phyloP scores from a whole-genome alignment of 306 rosid species.

The Castanea mollissima region DNA sequence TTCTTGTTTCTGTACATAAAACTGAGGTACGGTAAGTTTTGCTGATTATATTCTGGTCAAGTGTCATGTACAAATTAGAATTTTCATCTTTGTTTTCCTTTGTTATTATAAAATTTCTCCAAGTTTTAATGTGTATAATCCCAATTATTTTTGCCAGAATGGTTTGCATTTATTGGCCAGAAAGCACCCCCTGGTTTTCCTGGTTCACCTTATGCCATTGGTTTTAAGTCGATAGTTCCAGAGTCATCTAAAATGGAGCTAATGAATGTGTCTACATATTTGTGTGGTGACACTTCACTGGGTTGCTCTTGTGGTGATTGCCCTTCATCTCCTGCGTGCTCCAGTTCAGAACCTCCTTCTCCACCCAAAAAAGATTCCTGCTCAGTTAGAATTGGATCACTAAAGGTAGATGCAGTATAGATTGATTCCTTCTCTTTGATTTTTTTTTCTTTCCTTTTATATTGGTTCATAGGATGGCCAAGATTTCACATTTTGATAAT shows the following conservation, averaged over 20 bases:
- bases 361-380: conserved; percentile 66
- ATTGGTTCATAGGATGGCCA: background rate
- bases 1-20: conserved; percentile 3
- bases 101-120: conserved; percentile 4
- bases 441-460: conserved; percentile 13
- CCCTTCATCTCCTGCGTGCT: conserved; percentile 75
- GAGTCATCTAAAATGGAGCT: conserved; percentile 62
- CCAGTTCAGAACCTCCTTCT: conserved; percentile 59
- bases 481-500: conserved; percentile 6
- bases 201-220: conserved; percentile 89
- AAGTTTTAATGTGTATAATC: conserved; percentile 31
- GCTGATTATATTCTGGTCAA: conserved; percentile 15
- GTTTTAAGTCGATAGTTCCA: conserved; percentile 48
- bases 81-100: conserved; percentile 12
- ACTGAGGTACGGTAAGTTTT: background rate
- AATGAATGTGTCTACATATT: conserved; percentile 79
- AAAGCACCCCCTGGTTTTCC: conserved; percentile 75
- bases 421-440: conserved; percentile 10
- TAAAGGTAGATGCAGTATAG: conserved; percentile 55
- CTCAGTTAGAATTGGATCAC: conserved; percentile 59
- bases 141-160: conserved; percentile 52
- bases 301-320: conserved; percentile 99
- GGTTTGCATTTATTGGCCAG: conserved; percentile 83
- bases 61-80: conserved; percentile 3
- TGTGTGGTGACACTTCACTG: conserved; percentile 85